Evolutionary conservation across 2,329 filamentous ascomycete species (phyloP), one percentile per base, ranked within the genome.

Genomic region (Pseudopithomyces maydicus): DNA sequence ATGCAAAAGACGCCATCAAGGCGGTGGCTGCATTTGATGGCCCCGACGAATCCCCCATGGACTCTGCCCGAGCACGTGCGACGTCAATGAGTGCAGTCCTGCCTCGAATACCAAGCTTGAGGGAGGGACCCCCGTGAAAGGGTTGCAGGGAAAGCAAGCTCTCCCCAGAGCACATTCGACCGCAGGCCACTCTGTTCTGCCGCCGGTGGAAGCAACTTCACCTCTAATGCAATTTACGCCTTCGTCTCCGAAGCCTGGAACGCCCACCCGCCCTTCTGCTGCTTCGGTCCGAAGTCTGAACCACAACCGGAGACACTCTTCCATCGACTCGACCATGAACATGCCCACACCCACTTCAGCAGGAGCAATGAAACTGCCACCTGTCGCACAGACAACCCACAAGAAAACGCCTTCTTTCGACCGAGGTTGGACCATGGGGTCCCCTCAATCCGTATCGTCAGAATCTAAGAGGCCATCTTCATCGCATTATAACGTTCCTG

Each of bases 221-320:
- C 79, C 81, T 1, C 67, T 80, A 20, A 75, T 77, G 11, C 75
- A 81, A 22, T 77, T 78, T 54, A 76, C 75, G 11, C 77, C 80
- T 38, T 72, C 75, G 3, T 79, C 74, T 12, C 67, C 74, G 29
- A 70, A 73, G 44, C 70, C 77, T 51, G 79, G 78, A 44, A 76
- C 77, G 35, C 59, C 79, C 0, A 72, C 73, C 26, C 80, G 84
- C 48, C 90, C 92, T 2, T 96, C 91, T 12, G 91, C 91, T 56
- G 91, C 91, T 36, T 94, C 90, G 11, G 84, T 96, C 39, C 85
- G 92, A 65, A 90, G 92, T 57, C 80, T 96, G 66, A 88, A 95
- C 68, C 91, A 96, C 73, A 91, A 90, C 39, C 86, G 92, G 41
- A 89, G 92, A 57, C 92, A 96, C 77, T 97, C 93, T 1, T 95